phyloP scores from a whole-genome alignment of 176 grass and related monocot species.

The Carex littledalei region DNA sequence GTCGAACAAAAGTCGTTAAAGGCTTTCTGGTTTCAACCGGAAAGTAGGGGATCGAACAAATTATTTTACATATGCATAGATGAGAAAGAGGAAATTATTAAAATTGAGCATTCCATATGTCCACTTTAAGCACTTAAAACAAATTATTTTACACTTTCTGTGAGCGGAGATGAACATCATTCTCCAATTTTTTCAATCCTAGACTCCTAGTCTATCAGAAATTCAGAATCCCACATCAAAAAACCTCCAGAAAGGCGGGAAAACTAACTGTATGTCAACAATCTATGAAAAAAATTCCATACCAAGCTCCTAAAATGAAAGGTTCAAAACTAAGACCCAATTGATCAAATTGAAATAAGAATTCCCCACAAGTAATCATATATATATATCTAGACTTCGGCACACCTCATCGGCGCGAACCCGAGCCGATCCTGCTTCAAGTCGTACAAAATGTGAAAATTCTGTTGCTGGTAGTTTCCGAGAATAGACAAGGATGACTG shows the following conservation, averaged over 20 bases:
- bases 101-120: background rate
- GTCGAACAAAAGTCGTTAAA: no score
- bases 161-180: background rate
- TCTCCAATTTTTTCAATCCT: background rate
- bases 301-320: slow-evolving; percentile 9
- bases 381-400: slow-evolving; percentile 39
- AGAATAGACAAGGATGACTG: slow-evolving; percentile 54
- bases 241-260: slow-evolving; percentile 9
- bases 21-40: background rate
- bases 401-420: slow-evolving; percentile 71
- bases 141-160: slow-evolving; percentile 17
- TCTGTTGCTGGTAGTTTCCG: slow-evolving; percentile 96
- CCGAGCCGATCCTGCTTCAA: slow-evolving; percentile 52
- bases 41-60: no score
- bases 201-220: background rate
- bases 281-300: background rate
- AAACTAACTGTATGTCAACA: slow-evolving; percentile 4
- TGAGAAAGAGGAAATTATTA: background rate
- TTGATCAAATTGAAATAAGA: background rate
- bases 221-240: background rate
- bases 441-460: slow-evolving; percentile 86
- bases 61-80: background rate
- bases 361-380: background rate
- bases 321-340: slow-evolving; percentile 7
- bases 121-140: background rate